Conservation (phyloP, 306 rosid species). For the Glycine latifolia region DNA sequence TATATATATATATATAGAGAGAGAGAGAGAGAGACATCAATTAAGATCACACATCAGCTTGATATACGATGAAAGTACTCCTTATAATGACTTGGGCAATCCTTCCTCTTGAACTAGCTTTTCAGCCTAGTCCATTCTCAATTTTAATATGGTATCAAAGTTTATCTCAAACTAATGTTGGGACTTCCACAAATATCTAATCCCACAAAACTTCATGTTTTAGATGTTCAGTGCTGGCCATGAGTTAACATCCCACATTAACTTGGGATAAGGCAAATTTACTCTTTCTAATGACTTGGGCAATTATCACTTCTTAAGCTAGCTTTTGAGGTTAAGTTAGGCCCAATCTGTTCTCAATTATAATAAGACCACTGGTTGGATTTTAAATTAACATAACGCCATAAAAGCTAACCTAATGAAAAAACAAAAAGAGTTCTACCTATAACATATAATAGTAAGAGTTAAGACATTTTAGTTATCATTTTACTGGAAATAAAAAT, state of each 20-base stretch:
- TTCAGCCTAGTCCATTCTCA: background rate
- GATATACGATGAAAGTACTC: too few relatives aligned
- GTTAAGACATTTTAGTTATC: background rate
- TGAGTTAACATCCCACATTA: background rate
- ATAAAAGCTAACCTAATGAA: background rate
- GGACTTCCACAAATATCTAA: background rate
- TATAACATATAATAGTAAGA: background rate
- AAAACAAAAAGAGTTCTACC: background rate
- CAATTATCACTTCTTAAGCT: too few relatives aligned
- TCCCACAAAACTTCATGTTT: background rate
- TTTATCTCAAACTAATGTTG: background rate
- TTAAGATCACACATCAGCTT: background rate
- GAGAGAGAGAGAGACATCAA: background rate
- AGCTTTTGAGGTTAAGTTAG: too few relatives aligned
- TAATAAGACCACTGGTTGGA: background rate
- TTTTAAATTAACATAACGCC: background rate
- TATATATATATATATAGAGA: too few relatives aligned
- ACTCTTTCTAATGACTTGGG: too few relatives aligned
- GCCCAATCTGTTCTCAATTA: background rate
- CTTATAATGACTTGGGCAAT: background rate
- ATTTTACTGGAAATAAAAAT: too few relatives aligned
- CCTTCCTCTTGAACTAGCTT: background rate
- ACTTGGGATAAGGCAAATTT: too few relatives aligned
- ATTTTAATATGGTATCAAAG: background rate
- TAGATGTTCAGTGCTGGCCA: background rate